A percentile compares a stretch with the other conserved stretches of the same genome.
phyloP scores from a whole-genome alignment of 139 green algal species.

The Parachlorella kessleri region DNA sequence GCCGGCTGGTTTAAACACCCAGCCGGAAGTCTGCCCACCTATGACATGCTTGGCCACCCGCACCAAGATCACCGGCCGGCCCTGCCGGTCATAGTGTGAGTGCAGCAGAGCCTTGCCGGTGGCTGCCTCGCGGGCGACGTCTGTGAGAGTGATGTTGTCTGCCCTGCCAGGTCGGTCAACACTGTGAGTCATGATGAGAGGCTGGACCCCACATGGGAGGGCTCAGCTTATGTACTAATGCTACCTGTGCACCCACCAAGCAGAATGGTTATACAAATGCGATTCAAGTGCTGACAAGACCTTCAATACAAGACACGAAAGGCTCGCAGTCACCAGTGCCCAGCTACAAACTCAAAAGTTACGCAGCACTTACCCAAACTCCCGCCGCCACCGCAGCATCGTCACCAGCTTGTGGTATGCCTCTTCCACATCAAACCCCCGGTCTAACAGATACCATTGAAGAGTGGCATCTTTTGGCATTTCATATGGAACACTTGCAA shows the following conservation, averaged over 20 bases:
- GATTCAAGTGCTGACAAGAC: too few species aligned
- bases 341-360: neutral
- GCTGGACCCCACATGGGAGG: neutral
- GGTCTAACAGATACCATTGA: constrained; percentile 81
- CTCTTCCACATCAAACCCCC: constrained; percentile 79
- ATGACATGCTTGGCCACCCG: constrained; percentile 53
- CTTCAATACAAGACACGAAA: too few species aligned
- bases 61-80: constrained; percentile 86
- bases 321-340: neutral
- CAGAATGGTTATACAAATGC: too few species aligned
- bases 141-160: constrained; percentile 45
- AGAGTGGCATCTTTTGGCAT: constrained; percentile 53
- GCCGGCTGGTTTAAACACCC: too few species aligned
- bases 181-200: neutral
- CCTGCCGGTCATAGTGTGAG: constrained; percentile 53
- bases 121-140: constrained; percentile 61
- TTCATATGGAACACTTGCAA: constrained; percentile 26
- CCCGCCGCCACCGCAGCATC: constrained; percentile 67
- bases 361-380: constrained; percentile 54
- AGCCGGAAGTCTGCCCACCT: too few species aligned
- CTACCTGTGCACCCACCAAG: neutral
- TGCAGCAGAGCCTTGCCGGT: constrained; percentile 92
- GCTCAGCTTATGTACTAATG: neutral
- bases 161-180: constrained; percentile 41
- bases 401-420: constrained; percentile 77